Conservation (phyloP, 2,329 filamentous ascomycete genomes). For the Fusarium nygamai region DNA sequence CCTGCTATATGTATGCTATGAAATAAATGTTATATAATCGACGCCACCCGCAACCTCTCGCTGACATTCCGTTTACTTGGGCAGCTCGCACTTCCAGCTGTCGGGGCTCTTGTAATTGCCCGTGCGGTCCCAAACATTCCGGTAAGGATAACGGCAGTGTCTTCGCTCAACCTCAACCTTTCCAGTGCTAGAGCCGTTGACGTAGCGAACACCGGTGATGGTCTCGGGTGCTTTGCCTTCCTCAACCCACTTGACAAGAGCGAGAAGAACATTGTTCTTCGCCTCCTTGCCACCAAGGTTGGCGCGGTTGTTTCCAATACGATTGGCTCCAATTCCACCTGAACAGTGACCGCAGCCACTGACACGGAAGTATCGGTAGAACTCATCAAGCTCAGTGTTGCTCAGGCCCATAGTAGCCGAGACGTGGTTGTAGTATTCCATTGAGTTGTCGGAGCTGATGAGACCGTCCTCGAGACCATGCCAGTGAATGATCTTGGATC, state of each 20-base stretch:
- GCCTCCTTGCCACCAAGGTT: constrained; percentile 43
- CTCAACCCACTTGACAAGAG: constrained; percentile 62
- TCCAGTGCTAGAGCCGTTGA: neutral
- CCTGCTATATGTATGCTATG: neutral
- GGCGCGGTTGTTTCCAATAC: constrained; percentile 43
- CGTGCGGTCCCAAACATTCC: constrained; percentile 9
- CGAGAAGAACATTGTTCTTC: constrained; percentile 57
- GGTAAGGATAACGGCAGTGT: constrained; percentile 29
- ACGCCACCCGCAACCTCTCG: neutral
- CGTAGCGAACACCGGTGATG: constrained; percentile 47
- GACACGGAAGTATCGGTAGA: constrained; percentile 64
- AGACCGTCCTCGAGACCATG: constrained; percentile 50
- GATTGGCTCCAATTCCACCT: constrained; percentile 55
- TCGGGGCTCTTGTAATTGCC: constrained; percentile 3
- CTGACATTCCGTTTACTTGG: neutral
- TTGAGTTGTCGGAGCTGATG: constrained; percentile 39
- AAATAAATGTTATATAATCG: constrained; percentile 3
- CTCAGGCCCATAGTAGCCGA: constrained; percentile 40
- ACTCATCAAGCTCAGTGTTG: constrained; percentile 53
- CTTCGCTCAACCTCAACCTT: constrained; percentile 27
- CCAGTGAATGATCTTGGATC: constrained; percentile 58
- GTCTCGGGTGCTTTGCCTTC: constrained; percentile 54
- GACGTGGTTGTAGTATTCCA: constrained; percentile 42
- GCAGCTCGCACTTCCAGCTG: constrained; percentile 21
- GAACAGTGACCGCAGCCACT: constrained; percentile 60